Evolutionary conservation across 371 early-diverging fungal species (phyloP).

Genomic region (Mortierella sp.): DNA sequence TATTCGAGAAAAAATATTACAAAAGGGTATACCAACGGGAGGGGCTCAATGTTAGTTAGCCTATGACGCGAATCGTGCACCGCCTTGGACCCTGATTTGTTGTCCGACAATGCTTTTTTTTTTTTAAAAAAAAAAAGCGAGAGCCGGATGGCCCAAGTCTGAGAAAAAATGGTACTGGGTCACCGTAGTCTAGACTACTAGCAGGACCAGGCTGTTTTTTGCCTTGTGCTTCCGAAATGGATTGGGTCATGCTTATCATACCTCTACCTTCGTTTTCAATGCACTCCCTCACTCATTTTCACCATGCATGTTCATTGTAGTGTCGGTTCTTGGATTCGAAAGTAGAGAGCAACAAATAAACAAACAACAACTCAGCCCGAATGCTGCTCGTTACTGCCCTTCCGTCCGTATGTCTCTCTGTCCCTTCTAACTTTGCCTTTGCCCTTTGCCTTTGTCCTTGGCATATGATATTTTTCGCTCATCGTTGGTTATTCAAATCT

Average conservation of each 20-base stretch:
- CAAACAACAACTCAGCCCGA: conserved; percentile 8
- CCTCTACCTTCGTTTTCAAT: not conserved
- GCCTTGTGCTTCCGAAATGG: not conserved
- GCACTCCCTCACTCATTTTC: not conserved
- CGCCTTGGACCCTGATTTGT: conserved; percentile 14
- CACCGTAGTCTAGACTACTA: conserved; percentile 4
- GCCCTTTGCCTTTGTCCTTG: not conserved
- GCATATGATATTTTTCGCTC: conserved; percentile 5
- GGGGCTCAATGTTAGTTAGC: conserved; percentile 9
- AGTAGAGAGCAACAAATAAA: not conserved
- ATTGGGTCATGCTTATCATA: not conserved
- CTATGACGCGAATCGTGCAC: conserved; percentile 10
- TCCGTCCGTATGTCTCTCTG: not conserved
- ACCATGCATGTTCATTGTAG: not conserved
- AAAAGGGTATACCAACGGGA: not conserved
- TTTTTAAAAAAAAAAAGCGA: not conserved
- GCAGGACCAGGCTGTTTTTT: not conserved
- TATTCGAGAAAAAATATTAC: conserved; percentile 3
- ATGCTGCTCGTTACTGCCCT: not conserved
- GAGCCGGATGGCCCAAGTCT: conserved; percentile 1
- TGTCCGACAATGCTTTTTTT: conserved; percentile 16
- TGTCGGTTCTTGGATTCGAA: not conserved
- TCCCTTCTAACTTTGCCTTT: no score
- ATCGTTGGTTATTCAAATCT: not conserved
- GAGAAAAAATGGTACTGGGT: not conserved